Conservation (phyloP, 225 moss, liverwort and hornwort genomes). For the Pseudoscleropodium purum region DNA sequence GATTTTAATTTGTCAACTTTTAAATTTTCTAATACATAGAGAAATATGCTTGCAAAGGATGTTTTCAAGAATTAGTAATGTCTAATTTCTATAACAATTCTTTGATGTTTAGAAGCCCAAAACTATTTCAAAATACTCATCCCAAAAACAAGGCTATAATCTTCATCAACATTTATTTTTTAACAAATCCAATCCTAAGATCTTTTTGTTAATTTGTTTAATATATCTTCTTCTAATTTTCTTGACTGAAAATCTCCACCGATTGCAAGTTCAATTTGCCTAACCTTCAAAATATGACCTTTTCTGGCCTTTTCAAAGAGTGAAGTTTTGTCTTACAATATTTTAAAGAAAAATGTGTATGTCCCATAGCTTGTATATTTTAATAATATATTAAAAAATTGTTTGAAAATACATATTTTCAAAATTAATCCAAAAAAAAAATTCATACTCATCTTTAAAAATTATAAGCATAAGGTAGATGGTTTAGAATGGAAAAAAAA, state of each 20-base stretch:
- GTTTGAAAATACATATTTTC: accelerated
- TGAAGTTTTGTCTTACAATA: neutral
- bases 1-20: neutral
- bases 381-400: neutral
- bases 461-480: no score
- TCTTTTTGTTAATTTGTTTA: neutral
- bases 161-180: neutral
- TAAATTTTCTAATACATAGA: neutral
- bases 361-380: neutral
- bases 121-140: neutral
- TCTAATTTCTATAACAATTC: neutral
- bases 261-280: neutral
- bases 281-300: neutral
- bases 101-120: neutral
- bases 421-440: neutral
- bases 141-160: neutral
- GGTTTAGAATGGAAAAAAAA: neutral
- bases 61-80: neutral
- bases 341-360: neutral
- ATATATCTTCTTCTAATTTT: neutral
- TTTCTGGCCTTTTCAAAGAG: neutral
- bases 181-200: neutral
- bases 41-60: neutral
- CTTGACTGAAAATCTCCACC: neutral
- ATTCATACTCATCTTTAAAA: neutral